A percentile compares a stretch with the other conserved stretches of the same genome.
Conservation (phyloP, 306 rosid genomes). For the Cicer judaicum region DNA sequence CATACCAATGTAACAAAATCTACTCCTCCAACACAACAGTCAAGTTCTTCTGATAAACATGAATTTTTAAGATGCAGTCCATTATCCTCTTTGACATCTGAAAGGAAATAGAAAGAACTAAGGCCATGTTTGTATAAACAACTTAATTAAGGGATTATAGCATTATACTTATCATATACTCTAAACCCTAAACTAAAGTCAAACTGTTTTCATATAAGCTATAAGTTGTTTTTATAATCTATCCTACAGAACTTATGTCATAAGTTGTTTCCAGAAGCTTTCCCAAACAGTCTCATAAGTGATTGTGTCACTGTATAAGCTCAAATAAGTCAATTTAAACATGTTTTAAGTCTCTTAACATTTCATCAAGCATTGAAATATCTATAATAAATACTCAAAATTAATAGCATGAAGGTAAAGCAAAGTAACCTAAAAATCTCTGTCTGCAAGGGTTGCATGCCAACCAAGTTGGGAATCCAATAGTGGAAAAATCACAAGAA, state of each 20-base stretch:
- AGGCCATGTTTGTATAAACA: too few species aligned
- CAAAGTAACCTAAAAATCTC: constrained; percentile 43
- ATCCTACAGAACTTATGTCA: too few species aligned
- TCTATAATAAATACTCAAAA: not conserved
- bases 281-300: too few species aligned
- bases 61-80: constrained; percentile 33
- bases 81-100: constrained; percentile 52
- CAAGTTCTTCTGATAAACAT: constrained; percentile 45
- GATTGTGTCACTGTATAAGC: too few species aligned
- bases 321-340: too few species aligned
- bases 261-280: too few species aligned
- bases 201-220: too few species aligned
- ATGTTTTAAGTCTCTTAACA: not conserved
- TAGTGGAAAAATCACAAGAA: constrained; percentile 69
- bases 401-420: constrained; percentile 36
- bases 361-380: constrained; percentile 30
- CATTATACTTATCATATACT: too few species aligned
- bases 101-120: constrained; percentile 35
- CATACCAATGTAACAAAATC: constrained; percentile 86
- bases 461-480: constrained; percentile 75
- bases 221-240: too few species aligned
- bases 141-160: too few species aligned
- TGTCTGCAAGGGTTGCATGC: constrained; percentile 64
- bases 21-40: constrained; percentile 76
- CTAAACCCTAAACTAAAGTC: too few species aligned